Evolutionary conservation across 192 early-diverging fungal genomes (phyloP), one percentile per base, ranked within the genome.

Genomic region (Backusella parvicylindrica): DNA sequence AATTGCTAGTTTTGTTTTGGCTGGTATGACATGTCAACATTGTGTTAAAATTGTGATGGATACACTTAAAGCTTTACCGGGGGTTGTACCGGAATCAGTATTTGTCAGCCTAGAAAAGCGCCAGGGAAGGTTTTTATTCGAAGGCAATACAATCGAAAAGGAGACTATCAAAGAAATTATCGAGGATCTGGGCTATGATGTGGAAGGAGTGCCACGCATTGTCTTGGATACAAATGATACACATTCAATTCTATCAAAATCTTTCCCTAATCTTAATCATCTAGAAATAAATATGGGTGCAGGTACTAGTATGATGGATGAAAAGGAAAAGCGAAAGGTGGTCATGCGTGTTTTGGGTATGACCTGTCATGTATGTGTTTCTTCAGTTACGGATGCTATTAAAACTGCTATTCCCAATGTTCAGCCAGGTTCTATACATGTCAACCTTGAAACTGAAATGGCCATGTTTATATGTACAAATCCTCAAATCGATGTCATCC

Each of bases 351-450:
- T 82, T n/a, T 21, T 69, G 21, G 97, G 97, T 16, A 92, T 98
- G 91, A 94, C 95, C 1, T 98, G 96, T 66, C 87, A 87, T 4
- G 92, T 93, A 26, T 98, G 97, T 76, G 93, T 96, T 40, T 79
- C 77, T 15, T 77, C 90, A 7, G 88, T 97, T 28, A 88, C 91
- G 53, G 70, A 74, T 47, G 79, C 86, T 12, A 80, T 95, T 15
- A 73, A 75, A 23, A 28, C 43, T 6, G 23, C 89, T 12, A 32
- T 76, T 37, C 74, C 82, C 18, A 82, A 91, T 5, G 86, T 95
- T 13, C 73, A 85, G 8, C 43, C 81, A 7, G 79, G 38, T 23
- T 84, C 87, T 1, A 81, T 96, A 6, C 68, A 68, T n/a, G 80
- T 85, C 1, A 71, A 67, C 38, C 32, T 85, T 6, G 69, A 74